Base-by-base conservation (phyloP, 371 early-diverging fungal species). In the Syncephalastrum contaminatum region DNA sequence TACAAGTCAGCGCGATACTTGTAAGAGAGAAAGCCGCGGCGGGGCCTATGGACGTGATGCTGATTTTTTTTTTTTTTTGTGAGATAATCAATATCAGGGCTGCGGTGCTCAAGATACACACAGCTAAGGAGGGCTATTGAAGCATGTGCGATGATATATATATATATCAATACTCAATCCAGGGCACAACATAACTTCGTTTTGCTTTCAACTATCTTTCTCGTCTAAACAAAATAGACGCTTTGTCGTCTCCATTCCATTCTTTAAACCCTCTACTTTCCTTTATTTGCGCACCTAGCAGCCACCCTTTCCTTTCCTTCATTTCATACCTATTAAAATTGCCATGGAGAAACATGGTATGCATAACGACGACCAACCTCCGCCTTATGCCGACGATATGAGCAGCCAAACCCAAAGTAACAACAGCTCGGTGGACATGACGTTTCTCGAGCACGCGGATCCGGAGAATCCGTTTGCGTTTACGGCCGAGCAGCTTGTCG, bases 401-500 rank as follows among this genome's bases (percentile, higher is more conserved):
- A 14, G 27, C 21, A 13, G 52, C 14, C 36, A 36, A 13, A 45
- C 18, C 19, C 43, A 59, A 10, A n/a, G 47, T 14, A 43, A 25
- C 16, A 49, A 24, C 51, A 4, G n/a, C 45, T 42, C 53, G 13
- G 43, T 57, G 1, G 63, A 67, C 13, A 59, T 60, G 54, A 47
- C 54, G 8, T 45, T 54, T 19, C 4, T 58, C 5, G 58, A 62
- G 0, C 78, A 77, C 39, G 45, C 61, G 5, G 72, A 78, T 44
- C 75, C 81, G 7, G 51, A 59, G 20, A 84, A 76, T 6, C 84
- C 85, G 1, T 86, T 74, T 62, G 58, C 70, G 4, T 78, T 78
- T 63, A 69, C 66, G 16, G 59, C 70, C 0, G 62, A 74, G 40
- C 77, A 86, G 62, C 58, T 85, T 19, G 62, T 56, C 41, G 52